Base-by-base conservation (phyloP, 768 basidiomycete species). In the Pleurotus citrinopileatus region DNA sequence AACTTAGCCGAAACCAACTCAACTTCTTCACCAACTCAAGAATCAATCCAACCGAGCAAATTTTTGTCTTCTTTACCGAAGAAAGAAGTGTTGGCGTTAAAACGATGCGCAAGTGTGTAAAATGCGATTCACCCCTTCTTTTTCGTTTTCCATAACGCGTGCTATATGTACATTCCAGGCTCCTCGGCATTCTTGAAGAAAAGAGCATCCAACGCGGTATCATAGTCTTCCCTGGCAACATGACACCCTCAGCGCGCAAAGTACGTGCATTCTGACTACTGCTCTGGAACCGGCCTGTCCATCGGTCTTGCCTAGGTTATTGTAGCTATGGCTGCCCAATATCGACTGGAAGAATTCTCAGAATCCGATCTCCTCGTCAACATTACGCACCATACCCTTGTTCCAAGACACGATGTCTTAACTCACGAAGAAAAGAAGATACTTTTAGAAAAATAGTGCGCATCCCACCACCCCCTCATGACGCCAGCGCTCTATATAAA, bases 221-320 rank as follows among this genome's bases (percentile, higher is more conserved):
- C 65, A 91, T 99, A 60, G 91, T 99, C 57, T 98, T 94, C 73
- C 87, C 94, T 5, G 91, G 90, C 44, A 94, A 87, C 62, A 95
- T 99, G 91, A 98, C 97, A 8, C 91, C 96, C 7, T 92, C 94
- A 6, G 97, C 97, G 10, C 84, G 91, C 66, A 98, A 98, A 76
- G 96, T 92, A 58, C 62, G 74, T 60, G 17, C 20, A 45, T 22
- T 26, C 23, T n/a, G 25, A n/a, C 38, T 26, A 6, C 23, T 15
- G 3, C 23, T 55, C 17, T n/a, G 3, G 29, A 15, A 20, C 27
- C 5, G 15, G 22, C 47, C 53, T 15, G 17, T 28, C 52, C 54
- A 47, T 55, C 32, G 42, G 25, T 48, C 57, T 22, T 34, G 40
- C 23, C 45, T 52, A 98, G 96, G 91, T 97, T 54, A 93, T 99